Conservation (phyloP, 1,284 basidiomycete species). For the Phlebopus sp. region DNA sequence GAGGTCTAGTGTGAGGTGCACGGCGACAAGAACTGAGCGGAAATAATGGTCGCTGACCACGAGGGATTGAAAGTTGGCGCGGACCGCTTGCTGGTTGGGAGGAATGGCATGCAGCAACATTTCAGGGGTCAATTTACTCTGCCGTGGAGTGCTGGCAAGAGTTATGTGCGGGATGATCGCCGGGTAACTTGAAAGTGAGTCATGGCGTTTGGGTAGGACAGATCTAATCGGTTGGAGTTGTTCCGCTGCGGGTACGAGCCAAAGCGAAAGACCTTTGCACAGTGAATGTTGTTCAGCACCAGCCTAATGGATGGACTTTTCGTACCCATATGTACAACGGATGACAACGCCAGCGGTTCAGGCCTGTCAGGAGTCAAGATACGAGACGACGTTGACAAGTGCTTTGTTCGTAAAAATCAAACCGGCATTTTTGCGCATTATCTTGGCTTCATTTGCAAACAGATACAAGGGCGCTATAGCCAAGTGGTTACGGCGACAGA, state of each 20-base stretch:
- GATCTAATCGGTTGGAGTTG: constrained; percentile 41
- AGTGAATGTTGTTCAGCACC: constrained; percentile 1
- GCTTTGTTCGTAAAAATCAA: no score
- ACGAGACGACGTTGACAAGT: no score
- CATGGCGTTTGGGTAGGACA: constrained; percentile 41
- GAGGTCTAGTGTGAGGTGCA: constrained; percentile 46
- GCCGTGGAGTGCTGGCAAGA: constrained; percentile 47
- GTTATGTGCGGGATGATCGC: constrained; percentile 68
- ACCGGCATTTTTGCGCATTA: no score
- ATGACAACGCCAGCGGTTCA: no score
- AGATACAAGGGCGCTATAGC: constrained; percentile 47
- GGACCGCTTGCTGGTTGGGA: constrained; percentile 25
- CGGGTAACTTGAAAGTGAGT: constrained; percentile 45
- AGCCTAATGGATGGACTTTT: background rate
- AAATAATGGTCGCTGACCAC: constrained; percentile 60
- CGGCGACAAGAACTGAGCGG: constrained; percentile 62
- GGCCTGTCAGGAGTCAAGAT: no score
- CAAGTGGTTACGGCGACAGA: constrained; percentile 54
- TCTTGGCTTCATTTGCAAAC: no score
- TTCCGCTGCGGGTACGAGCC: constrained; percentile 54
- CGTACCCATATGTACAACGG: no score
- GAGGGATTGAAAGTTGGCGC: constrained; percentile 47
- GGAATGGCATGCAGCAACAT: constrained; percentile 44
- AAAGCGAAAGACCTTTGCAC: constrained; percentile 50
- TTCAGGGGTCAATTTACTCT: constrained; percentile 13